phyloP scores from a whole-genome alignment of 495 filamentous ascomycete genomes.

The Penicillium canescens region DNA sequence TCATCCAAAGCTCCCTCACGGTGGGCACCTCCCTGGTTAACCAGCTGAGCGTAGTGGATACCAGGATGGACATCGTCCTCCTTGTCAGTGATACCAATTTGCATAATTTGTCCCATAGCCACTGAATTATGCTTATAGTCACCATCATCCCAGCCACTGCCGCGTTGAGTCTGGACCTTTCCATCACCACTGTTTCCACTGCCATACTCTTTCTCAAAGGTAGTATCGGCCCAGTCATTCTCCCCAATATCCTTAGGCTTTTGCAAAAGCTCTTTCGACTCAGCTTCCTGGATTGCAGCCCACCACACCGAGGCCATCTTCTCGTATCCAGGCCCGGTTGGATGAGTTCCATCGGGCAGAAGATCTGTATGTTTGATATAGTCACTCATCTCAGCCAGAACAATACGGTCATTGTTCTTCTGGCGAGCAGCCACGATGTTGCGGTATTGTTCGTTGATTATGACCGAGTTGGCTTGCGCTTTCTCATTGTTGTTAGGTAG shows the following conservation, averaged over 20 bases:
- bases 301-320: constrained; percentile 57
- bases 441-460: constrained; percentile 42
- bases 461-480: constrained; percentile 8
- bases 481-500: constrained; percentile 32
- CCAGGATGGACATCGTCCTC: too few species aligned
- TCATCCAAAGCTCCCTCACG: too few species aligned
- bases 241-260: constrained; percentile 3
- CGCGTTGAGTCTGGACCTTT: neutral
- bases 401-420: constrained; percentile 28
- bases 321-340: constrained; percentile 48
- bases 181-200: too few species aligned
- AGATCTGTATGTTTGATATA: constrained; percentile 35
- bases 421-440: constrained; percentile 32
- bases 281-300: constrained; percentile 35
- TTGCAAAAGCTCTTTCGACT: constrained; percentile 20
- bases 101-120: too few species aligned
- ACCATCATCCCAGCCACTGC: neutral
- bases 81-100: too few species aligned
- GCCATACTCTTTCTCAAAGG: too few species aligned
- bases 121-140: too few species aligned
- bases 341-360: constrained; percentile 47
- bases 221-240: too few species aligned
- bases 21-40: too few species aligned
- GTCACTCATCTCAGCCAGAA: constrained; percentile 51
- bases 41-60: too few species aligned